These are phyloP conservation scores for sunflower (Helianthus annuus) DNA, from an alignment of 129 eudicot genomes.

Conservation along the genomic window HanXRQr2.0-SUNRISE NC_035444.2:85755065-85755564, in stretches of 20 bases:
- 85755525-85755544: too few species aligned
- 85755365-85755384: not conserved
- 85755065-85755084: conserved; percentile 32
- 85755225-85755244: conserved; percentile 18
- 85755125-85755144: conserved; percentile 23
- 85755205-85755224: not conserved
- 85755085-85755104: conserved; percentile 4
- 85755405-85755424: not conserved
- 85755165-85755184: conserved; percentile 23
- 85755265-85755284: conserved; percentile 16
- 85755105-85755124: conserved; percentile 26
- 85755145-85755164: conserved; percentile 14
- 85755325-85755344: not conserved
- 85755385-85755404: not conserved
- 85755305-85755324: not conserved
- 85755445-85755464: not conserved
- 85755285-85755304: conserved; percentile 3
- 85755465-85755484: not conserved
- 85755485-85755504: too few species aligned
- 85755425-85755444: not conserved
- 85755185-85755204: conserved; percentile 9
- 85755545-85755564: too few species aligned
- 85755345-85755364: not conserved
- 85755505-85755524: too few species aligned
- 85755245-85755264: conserved; percentile 30